These are phyloP conservation scores for Mortierella sp. DNA, from an alignment of 371 early-diverging fungal genomes.

Conservation along the genomic window DNA sequence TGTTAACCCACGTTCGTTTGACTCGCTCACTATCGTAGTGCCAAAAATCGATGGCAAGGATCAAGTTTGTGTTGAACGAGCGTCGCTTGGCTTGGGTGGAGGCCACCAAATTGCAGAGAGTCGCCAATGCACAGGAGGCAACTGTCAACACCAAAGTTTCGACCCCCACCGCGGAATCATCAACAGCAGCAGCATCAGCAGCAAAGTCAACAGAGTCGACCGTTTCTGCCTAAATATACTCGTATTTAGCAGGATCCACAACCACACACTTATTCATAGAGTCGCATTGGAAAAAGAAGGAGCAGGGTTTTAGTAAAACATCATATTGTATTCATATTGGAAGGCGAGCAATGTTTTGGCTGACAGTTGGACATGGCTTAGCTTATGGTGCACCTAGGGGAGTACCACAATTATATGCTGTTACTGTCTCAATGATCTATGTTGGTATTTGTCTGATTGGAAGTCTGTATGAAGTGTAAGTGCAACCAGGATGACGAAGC, in stretches of 20 bases:
- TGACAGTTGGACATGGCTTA: background rate
- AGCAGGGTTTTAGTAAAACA: background rate
- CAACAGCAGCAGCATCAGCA: slow-evolving; percentile 25
- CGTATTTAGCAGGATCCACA: background rate
- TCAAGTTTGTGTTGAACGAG: slow-evolving; percentile 94
- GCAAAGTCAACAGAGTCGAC: slow-evolving; percentile 19
- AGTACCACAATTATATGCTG: background rate
- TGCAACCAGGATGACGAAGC: background rate
- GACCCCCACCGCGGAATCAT: slow-evolving; percentile 15
- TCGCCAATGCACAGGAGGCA: slow-evolving; percentile 34
- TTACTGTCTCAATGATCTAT: background rate
- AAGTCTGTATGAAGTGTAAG: background rate
- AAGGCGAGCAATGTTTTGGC: background rate
- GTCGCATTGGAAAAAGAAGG: background rate
- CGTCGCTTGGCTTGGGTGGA: slow-evolving; percentile 81
- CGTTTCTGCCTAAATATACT: slow-evolving; percentile 10
- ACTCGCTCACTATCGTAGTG: slow-evolving; percentile 64
- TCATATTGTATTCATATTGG: background rate
- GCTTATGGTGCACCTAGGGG: background rate
- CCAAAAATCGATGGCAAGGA: slow-evolving; percentile 94
- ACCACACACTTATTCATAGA: slow-evolving; percentile 14
- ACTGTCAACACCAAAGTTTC: slow-evolving; percentile 42
- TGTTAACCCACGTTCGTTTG: background rate
- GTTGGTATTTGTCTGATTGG: background rate
- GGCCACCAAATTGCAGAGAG: slow-evolving; percentile 59